Evolutionary conservation across 2,329 filamentous ascomycete genomes (phyloP).

Genomic region (Neofusicoccum cordaticola): DNA sequence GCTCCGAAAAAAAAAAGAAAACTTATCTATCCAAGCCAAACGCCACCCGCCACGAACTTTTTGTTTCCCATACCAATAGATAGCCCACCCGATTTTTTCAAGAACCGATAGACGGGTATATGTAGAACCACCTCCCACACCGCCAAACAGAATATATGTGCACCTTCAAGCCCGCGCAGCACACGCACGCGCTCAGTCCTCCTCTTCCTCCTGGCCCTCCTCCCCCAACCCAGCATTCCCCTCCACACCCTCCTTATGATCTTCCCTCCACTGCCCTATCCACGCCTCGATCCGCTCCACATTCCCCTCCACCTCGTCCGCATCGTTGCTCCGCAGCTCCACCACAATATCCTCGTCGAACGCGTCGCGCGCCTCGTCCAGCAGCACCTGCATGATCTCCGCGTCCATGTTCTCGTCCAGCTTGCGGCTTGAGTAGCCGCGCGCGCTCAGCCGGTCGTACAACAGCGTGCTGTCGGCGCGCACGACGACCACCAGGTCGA

Average conservation of each 20-base stretch:
- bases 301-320: constrained; percentile 84
- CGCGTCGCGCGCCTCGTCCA: constrained; percentile 83
- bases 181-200: constrained; percentile 26
- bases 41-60: constrained; percentile 21
- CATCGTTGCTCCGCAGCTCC: constrained; percentile 76
- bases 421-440: constrained; percentile 82
- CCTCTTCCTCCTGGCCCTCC: constrained; percentile 24
- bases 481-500: constrained; percentile 91
- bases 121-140: not conserved
- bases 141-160: constrained; percentile 21
- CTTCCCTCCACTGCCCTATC: constrained; percentile 77
- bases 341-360: constrained; percentile 88
- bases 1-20: not conserved
- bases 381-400: constrained; percentile 93
- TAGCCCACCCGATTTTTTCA: not conserved
- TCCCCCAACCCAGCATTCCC: constrained; percentile 21
- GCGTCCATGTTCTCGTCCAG: constrained; percentile 94
- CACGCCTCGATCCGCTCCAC: constrained; percentile 79
- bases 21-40: not conserved
- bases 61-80: constrained; percentile 12
- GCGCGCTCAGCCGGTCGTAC: constrained; percentile 76
- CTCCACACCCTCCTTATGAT: constrained; percentile 44
- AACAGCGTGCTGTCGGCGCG: constrained; percentile 75
- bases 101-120: constrained; percentile 10
- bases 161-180: not conserved